Evolutionary conservation across 805 yeast genomes (phyloP), one percentile per base, ranked within the genome.

Genomic region (Monosporozyma aerobia): DNA sequence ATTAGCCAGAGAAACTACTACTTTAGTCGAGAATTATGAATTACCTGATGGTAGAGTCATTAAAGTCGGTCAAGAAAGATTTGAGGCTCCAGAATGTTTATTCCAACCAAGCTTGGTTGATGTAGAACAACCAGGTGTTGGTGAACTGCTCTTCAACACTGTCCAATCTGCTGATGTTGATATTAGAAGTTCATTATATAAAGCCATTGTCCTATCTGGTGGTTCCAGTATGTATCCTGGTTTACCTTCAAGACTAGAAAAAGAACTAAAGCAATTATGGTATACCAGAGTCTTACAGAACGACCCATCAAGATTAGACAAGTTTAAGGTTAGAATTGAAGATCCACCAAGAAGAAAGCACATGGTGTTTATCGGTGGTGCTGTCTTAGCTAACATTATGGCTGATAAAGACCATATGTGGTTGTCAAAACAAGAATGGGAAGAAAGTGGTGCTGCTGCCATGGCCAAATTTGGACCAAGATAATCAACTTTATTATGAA

Each of bases 151-250:
- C 54, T 94, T 90, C 75, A 87, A 89, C 69, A 88, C 96, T 3
- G 83, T 94, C 58, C 98, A 94, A 75, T 74, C 90, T 5, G 97
- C 98, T 44, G 98, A 94, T 65, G 85, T 94, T 49, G 99, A 94
- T 68, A 81, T 94, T 51, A 83, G 97, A 72, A 77, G 95, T 6
- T 79, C 96, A 0, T 77, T 94, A 55, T 94, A 80, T 73, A 87
- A 85, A 65, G 95, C 97, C 2, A 87, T 94, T 68, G 98, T 94
- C 30, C 78, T 94, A 46, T 87, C 96, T 5, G 99, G 99, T 68
- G 99, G 99, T 53, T 90, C 98, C 1, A 86, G 96, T 50, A 94
- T 94, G 99, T 94, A 94, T 67, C 98, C 99, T 1, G 99, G 99
- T 32, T 79, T 94, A 60, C 99, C 99, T 19, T 86, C 96, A 11